Conservation (phyloP, 192 early-diverging fungal genomes). For the Bifiguratus adelaidae region DNA sequence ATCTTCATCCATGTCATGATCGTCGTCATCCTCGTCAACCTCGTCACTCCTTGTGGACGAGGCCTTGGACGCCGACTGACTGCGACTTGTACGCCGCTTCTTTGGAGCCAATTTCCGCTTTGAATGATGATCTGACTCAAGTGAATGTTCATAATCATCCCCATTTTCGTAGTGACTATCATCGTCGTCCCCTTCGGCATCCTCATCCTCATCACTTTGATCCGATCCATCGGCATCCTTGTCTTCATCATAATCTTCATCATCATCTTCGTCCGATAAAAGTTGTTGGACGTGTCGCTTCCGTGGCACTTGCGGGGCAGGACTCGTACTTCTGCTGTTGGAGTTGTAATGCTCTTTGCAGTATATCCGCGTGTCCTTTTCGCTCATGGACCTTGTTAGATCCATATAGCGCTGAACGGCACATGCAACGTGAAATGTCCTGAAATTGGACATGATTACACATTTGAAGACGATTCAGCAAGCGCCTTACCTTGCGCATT, state of each 20-base stretch:
- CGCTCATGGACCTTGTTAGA: conserved; percentile 4
- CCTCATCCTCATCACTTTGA: neutral
- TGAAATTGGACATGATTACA: neutral
- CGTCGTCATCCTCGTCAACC: too few species aligned
- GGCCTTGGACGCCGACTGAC: too few species aligned
- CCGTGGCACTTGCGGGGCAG: neutral
- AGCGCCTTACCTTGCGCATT: neutral
- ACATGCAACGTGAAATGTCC: conserved; percentile 19
- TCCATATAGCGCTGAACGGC: conserved; percentile 9
- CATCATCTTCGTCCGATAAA: neutral
- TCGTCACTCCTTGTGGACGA: too few species aligned
- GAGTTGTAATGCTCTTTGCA: conserved; percentile 4
- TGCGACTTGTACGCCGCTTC: too few species aligned
- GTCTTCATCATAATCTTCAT: conserved; percentile 1
- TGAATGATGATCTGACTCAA: too few species aligned
- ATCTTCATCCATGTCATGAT: too few species aligned
- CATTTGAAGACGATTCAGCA: neutral
- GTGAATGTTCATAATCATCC: too few species aligned
- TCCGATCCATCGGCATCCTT: conserved; percentile 5
- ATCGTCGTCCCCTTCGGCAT: conserved; percentile 4
- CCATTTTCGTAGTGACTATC: too few species aligned
- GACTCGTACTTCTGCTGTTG: neutral
- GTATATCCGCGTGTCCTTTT: conserved; percentile 3
- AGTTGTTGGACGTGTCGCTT: neutral
- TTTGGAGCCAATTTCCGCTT: too few species aligned